Conservation (phyloP, 257 asterid species). For the Perilla frutescens region DNA sequence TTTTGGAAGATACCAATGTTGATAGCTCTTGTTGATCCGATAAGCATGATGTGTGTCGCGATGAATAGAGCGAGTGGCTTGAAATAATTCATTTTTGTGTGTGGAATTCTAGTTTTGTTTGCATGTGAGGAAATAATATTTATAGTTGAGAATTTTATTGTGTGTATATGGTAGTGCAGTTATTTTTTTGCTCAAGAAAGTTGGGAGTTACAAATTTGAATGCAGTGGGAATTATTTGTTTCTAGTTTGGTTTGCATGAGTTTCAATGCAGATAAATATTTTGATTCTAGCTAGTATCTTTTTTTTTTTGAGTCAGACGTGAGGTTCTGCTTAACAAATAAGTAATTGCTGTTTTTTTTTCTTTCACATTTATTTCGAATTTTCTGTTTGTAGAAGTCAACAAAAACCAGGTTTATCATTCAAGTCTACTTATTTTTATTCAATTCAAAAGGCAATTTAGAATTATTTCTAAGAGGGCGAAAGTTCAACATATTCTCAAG, state of each 20-base stretch:
- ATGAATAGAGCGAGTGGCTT: background rate
- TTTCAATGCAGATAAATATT: background rate
- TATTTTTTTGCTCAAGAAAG: background rate
- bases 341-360: background rate
- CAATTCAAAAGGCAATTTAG: no score
- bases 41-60: conserved; percentile 5
- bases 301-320: background rate
- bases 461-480: no score
- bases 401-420: no score
- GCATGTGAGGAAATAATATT: background rate
- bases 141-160: conserved; percentile 25
- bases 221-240: conserved; percentile 16
- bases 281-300: background rate
- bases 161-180: conserved; percentile 21
- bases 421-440: no score
- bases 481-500: no score
- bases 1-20: conserved; percentile 41
- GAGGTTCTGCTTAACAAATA: background rate
- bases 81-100: conserved; percentile 26
- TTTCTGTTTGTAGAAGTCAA: no score
- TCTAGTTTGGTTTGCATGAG: conserved; percentile 18
- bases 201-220: background rate
- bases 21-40: conserved; percentile 6
- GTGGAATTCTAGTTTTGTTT: background rate
- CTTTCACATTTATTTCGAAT: background rate